Conservation (phyloP, 2,329 filamentous ascomycete species). For the Cercospora canescens region DNA sequence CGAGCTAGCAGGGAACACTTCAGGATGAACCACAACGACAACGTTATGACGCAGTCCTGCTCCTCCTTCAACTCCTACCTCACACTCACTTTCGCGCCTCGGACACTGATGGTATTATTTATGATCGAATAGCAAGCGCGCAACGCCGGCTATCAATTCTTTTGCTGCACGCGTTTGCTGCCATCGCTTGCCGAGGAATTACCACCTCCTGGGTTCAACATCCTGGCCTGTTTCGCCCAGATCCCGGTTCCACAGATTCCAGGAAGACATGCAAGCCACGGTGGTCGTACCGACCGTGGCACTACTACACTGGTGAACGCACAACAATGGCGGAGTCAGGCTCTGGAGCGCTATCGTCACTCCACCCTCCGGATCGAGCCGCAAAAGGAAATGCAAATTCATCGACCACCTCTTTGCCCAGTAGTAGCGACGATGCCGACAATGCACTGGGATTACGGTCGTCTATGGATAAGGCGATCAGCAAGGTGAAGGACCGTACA, state of each 20-base stretch:
- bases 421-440: slow-evolving; percentile 30
- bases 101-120: neutral
- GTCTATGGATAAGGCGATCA: slow-evolving; percentile 42
- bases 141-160: neutral
- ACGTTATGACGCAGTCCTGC: neutral
- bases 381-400: slow-evolving; percentile 26
- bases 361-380: slow-evolving; percentile 26
- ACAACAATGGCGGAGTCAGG: neutral
- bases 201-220: neutral
- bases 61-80: neutral
- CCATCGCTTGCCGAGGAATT: neutral
- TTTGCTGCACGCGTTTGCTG: neutral
- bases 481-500: slow-evolving; percentile 40
- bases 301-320: neutral
- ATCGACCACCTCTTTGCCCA: slow-evolving; percentile 33
- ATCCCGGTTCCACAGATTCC: neutral
- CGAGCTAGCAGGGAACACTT: neutral
- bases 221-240: neutral
- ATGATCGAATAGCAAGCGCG: neutral
- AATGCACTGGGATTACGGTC: slow-evolving; percentile 30
- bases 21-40: neutral
- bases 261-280: neutral
- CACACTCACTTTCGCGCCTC: neutral
- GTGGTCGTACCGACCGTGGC: neutral
- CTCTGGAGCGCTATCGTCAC: neutral